Conservation (phyloP, 2,329 filamentous ascomycete species). For the Colletotrichum sp. region DNA sequence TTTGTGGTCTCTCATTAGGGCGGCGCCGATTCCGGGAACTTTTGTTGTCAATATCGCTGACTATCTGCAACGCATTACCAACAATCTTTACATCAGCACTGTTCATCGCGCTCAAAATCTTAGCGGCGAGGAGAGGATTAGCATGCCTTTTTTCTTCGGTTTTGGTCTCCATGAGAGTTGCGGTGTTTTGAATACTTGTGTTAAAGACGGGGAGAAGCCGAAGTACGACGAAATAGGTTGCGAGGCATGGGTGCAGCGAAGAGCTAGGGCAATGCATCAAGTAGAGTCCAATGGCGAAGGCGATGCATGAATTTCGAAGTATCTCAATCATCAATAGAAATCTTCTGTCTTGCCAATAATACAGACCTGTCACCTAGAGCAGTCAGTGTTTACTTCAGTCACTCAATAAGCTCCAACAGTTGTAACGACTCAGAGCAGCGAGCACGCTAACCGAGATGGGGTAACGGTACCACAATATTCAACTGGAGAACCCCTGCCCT, state of each 20-base stretch:
- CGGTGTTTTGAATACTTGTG: conserved; percentile 40
- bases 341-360: background rate
- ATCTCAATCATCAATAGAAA: background rate
- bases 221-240: conserved; percentile 45
- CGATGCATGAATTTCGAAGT: background rate
- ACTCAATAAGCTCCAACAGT: background rate
- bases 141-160: conserved; percentile 53
- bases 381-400: background rate
- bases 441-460: background rate
- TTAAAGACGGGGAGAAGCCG: conserved; percentile 34
- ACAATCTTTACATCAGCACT: conserved; percentile 52
- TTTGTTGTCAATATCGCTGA: conserved; percentile 59
- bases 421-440: background rate
- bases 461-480: background rate
- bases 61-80: conserved; percentile 55
- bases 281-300: conserved; percentile 12
- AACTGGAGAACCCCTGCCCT: background rate
- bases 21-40: conserved; percentile 42
- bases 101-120: conserved; percentile 53
- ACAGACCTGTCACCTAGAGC: background rate
- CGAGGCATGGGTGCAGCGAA: conserved; percentile 40
- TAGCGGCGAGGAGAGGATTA: conserved; percentile 42
- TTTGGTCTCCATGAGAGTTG: conserved; percentile 45
- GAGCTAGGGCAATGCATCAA: conserved; percentile 38
- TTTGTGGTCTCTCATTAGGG: conserved; percentile 29